Conservation (phyloP, 768 basidiomycete genomes). For the Pholiota molesta region DNA sequence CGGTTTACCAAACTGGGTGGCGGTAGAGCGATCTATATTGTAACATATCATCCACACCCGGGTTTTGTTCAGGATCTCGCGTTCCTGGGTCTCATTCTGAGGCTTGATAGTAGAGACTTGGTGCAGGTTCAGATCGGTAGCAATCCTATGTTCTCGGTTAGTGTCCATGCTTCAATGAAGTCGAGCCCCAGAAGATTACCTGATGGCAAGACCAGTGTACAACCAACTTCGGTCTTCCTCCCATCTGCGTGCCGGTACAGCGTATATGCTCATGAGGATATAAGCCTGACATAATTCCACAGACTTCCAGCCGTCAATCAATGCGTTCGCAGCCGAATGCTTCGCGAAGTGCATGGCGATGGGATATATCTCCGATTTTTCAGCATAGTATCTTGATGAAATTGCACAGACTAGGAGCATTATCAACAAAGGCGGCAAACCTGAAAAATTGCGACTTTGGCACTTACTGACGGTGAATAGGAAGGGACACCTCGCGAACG, state of each 20-base stretch:
- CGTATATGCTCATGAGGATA: constrained; percentile 82
- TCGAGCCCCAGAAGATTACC: constrained; percentile 37
- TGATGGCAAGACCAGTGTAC: constrained; percentile 85
- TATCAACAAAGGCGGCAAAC: background rate
- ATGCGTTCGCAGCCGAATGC: constrained; percentile 76
- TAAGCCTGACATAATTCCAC: constrained; percentile 93
- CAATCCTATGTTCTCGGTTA: constrained; percentile 54
- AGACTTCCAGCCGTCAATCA: constrained; percentile 82
- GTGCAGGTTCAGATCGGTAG: constrained; percentile 88
- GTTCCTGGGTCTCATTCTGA: constrained; percentile 73
- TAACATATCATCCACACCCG: constrained; percentile 93
- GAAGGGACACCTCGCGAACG: constrained; percentile 86
- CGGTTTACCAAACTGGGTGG: constrained; percentile 89
- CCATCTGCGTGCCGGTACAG: constrained; percentile 80
- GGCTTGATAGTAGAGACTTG: constrained; percentile 61
- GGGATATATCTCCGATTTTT: constrained; percentile 83
- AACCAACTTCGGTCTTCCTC: constrained; percentile 92
- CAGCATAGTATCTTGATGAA: constrained; percentile 76
- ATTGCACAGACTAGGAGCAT: constrained; percentile 72
- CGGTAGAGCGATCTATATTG: constrained; percentile 85
- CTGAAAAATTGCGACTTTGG: background rate
- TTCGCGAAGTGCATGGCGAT: constrained; percentile 91
- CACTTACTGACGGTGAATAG: constrained; percentile 83
- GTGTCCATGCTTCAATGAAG: background rate
- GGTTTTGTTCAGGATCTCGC: constrained; percentile 83